Base-by-base conservation (phyloP, 345 rosid genomes). In the Bretschneidera sinensis region DNA sequence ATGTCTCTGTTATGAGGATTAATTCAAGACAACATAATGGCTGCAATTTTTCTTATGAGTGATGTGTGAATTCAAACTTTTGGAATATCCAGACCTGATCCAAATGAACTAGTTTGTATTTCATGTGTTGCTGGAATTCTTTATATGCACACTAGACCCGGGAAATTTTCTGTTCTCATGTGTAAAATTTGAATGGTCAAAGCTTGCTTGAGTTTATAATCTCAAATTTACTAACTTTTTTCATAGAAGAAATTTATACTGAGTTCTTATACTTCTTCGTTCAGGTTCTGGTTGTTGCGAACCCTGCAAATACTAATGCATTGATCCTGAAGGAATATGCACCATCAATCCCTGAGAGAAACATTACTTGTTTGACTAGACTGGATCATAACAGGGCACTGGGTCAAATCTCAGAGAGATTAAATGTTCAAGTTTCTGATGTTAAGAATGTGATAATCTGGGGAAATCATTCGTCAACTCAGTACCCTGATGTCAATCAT, bases 401-500 rank as follows among this genome's bases (percentile, higher is more conserved):
- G 77, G 99, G 99, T 59, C 97, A 94, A 75, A 76, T 94, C 71
- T 86, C 97, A 0, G 99, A 94, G 86, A 90, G 79, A 66, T 70
- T 94, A 68, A 90, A 76, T 53, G 84, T 94, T 28, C 96, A 81
- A 54, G 99, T 94, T 0, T 88, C 77, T 75, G 92, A 88, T 73
- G 97, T 94, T 60, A 94, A 94, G 77, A 94, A 94, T 59, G 96
- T 73, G 57, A 88, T 94, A 21, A 94, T 94, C 50, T 94, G 99
- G 99, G 99, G 99, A 34, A 94, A 94, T 79, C 99, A 94, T 72
- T 94, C 99, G 39, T 94, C 99, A 58, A 65, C 85, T 50, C 99
- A 94, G 72, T 94, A 94, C 73, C 99, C 99, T 34, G 99, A 94
- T 86, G 99, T 90, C 70, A 90, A 78, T 85, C 99, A 94, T 74